Evolutionary conservation across 164 flowering plant species (phyloP).

Genomic region (Protea cynaroides): DNA sequence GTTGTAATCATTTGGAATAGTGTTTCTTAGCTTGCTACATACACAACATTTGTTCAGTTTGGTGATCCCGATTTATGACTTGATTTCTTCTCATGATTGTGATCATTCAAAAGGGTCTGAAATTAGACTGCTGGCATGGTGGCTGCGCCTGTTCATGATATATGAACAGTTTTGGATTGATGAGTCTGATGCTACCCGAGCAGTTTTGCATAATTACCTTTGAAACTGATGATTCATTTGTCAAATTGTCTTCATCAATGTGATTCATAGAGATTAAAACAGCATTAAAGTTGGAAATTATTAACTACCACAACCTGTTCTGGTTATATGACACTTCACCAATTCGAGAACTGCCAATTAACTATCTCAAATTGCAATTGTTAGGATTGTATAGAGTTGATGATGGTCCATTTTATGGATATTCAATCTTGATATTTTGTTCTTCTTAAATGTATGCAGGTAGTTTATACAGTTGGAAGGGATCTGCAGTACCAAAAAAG

Average conservation of each 20-base stretch:
- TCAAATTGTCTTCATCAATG: too few species aligned
- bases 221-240: too few species aligned
- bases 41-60: too few species aligned
- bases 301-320: background rate
- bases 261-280: too few species aligned
- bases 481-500: slow-evolving; percentile 62
- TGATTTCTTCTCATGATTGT: background rate
- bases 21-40: background rate
- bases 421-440: slow-evolving; percentile 4
- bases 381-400: background rate
- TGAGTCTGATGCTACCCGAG: background rate
- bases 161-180: background rate
- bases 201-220: too few species aligned
- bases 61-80: too few species aligned
- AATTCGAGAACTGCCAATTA: slow-evolving; percentile 1
- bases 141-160: background rate
- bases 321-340: background rate
- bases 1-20: background rate
- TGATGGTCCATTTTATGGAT: background rate
- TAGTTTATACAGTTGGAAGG: slow-evolving; percentile 80
- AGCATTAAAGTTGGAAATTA: background rate
- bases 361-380: background rate
- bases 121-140: too few species aligned
- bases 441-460: slow-evolving; percentile 39
- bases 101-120: background rate